Percentiles rank a stretch among this genome's conserved stretches.
Conservation (phyloP, 2,329 filamentous ascomycete genomes). For the Geoglossum cookeanum region DNA sequence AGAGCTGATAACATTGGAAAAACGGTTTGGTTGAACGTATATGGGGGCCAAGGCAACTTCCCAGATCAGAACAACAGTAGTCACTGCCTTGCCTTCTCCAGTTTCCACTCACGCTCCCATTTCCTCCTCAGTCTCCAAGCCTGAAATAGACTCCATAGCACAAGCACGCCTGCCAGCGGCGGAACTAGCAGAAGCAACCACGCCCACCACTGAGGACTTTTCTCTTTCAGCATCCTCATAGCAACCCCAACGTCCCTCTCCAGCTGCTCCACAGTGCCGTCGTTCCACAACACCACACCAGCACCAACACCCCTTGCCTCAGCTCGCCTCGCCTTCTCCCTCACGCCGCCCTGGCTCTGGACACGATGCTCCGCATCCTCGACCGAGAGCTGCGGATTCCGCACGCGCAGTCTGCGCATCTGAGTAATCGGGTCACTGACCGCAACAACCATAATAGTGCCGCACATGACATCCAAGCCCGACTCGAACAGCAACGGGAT, state of each 20-base stretch:
- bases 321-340: conserved; percentile 61
- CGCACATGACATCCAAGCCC: conserved; percentile 68
- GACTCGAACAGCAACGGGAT: conserved; percentile 85
- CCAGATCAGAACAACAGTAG: too few species aligned
- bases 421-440: conserved; percentile 65
- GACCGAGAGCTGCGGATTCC: conserved; percentile 60
- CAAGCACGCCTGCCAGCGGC: conserved; percentile 50
- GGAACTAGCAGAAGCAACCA: conserved; percentile 49
- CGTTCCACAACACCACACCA: conserved; percentile 83
- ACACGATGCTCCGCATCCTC: conserved; percentile 82
- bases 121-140: conserved; percentile 50
- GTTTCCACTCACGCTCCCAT: conserved; percentile 41
- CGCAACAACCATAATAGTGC: conserved; percentile 69
- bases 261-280: conserved; percentile 52
- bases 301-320: conserved; percentile 40
- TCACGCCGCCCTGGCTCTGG: conserved; percentile 67
- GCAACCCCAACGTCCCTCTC: conserved; percentile 44
- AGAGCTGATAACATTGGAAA: too few species aligned
- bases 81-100: conserved; percentile 13
- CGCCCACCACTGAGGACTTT: conserved; percentile 72
- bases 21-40: too few species aligned
- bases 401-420: conserved; percentile 54
- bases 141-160: conserved; percentile 51
- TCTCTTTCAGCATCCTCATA: conserved; percentile 39
- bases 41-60: too few species aligned